A percentile compares a stretch with the other conserved stretches of the same genome.
Evolutionary conservation across 1,139 yeast genomes (phyloP).

Genomic region (Pneumocystis murina): DNA sequence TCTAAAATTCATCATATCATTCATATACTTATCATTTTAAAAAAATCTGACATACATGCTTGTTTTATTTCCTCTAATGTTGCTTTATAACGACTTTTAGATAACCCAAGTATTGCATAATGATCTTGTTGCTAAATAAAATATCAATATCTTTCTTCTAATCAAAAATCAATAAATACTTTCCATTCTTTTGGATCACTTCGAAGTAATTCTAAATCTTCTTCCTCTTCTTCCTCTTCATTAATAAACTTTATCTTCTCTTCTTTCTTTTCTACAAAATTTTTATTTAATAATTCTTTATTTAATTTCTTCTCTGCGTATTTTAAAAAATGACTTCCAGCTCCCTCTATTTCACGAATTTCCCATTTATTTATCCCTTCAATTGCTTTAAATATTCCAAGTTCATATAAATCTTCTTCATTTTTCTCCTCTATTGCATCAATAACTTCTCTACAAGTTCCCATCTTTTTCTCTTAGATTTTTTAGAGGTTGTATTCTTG

Average conservation of each 20-base stretch:
- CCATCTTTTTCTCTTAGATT: too few relatives aligned
- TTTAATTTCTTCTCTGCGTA: slow-evolving; percentile 92
- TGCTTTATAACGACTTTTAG: slow-evolving; percentile 81
- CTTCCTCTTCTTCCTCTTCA: slow-evolving; percentile 61
- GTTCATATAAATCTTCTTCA: not conserved
- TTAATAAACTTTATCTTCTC: slow-evolving; percentile 44
- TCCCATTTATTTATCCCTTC: not conserved
- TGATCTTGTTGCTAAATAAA: slow-evolving; percentile 49
- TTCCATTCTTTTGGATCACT: slow-evolving; percentile 98
- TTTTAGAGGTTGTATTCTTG: too few relatives aligned
- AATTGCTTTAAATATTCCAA: not conserved
- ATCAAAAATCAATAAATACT: slow-evolving; percentile 21
- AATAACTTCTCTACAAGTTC: too few relatives aligned
- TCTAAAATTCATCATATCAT: slow-evolving; percentile 2
- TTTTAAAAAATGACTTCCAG: slow-evolving; percentile 87
- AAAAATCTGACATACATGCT: slow-evolving; percentile 42
- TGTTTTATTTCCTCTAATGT: slow-evolving; percentile 86
- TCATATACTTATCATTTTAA: not conserved
- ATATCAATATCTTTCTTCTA: not conserved
- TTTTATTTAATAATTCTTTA: slow-evolving; percentile 98
- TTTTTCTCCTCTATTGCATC: too few relatives aligned
- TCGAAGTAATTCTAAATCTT: slow-evolving; percentile 50
- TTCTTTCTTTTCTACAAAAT: slow-evolving; percentile 69
- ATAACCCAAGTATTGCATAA: slow-evolving; percentile 87
- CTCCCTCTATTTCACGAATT: slow-evolving; percentile 78